Percentiles rank a stretch among this genome's conserved stretches.
phyloP scores from a whole-genome alignment of 139 green algal species.

The Tetraselmis striata region DNA sequence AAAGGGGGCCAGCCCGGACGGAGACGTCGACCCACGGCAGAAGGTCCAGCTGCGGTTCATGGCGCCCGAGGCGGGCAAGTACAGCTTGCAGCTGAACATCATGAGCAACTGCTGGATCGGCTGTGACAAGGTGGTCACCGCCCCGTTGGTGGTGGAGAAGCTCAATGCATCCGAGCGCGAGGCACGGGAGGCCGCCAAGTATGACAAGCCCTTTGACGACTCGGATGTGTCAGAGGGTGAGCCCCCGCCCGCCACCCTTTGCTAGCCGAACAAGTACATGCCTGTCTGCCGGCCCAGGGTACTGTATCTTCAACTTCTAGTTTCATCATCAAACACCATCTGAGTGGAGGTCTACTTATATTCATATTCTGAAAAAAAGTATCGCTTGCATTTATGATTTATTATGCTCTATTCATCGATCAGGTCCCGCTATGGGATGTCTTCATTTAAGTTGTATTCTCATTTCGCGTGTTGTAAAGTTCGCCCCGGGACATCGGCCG shows the following conservation, averaged over 20 bases:
- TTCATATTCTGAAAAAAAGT: too few relatives aligned
- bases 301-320: too few relatives aligned
- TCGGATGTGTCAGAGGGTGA: not conserved
- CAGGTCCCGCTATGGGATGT: too few relatives aligned
- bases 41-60: constrained; percentile 64
- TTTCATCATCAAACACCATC: not conserved
- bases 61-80: constrained; percentile 50
- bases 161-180: not conserved
- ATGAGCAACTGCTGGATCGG: constrained; percentile 84
- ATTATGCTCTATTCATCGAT: too few relatives aligned
- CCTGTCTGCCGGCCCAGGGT: too few relatives aligned
- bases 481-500: too few relatives aligned
- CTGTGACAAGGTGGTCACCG: constrained; percentile 49
- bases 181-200: not conserved
- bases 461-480: too few relatives aligned
- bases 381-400: too few relatives aligned
- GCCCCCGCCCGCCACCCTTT: not conserved
- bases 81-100: constrained; percentile 56
- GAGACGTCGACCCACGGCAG: constrained; percentile 43
- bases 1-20: too few relatives aligned
- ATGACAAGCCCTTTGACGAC: not conserved
- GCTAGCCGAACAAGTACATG: too few relatives aligned
- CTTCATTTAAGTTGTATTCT: too few relatives aligned
- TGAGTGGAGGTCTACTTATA: too few relatives aligned
- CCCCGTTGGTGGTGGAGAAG: constrained; percentile 45